Percentiles rank a stretch among this genome's conserved stretches.
These are phyloP conservation scores for Nothophytophthora sp. DNA, from an alignment of 352 stramenopile genomes.

Conservation along the genomic window DNA sequence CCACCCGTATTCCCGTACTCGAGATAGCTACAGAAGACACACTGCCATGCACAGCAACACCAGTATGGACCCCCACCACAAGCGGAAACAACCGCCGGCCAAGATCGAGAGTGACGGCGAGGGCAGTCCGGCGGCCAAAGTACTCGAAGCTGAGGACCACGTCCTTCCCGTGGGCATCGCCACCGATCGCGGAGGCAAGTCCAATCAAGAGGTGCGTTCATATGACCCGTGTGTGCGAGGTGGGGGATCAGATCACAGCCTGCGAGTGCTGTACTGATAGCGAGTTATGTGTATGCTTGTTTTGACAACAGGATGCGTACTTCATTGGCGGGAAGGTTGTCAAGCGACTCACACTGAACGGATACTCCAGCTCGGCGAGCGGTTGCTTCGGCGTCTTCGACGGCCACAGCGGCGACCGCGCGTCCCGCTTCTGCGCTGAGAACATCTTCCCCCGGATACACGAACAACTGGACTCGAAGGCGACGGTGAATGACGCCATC, in stretches of 20 bases:
- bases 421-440: conserved; percentile 78
- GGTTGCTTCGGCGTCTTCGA: conserved; percentile 87
- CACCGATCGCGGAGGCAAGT: conserved; percentile 71
- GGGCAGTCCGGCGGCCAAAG: conserved; percentile 24
- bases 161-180: conserved; percentile 60
- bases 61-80: conserved; percentile 20
- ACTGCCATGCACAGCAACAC: conserved; percentile 12
- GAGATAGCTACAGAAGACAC: neutral
- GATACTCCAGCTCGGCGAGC: conserved; percentile 54
- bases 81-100: conserved; percentile 35
- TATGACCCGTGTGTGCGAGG: neutral
- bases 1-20: too few species aligned
- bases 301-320: conserved; percentile 68
- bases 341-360: conserved; percentile 76
- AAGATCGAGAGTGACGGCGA: conserved; percentile 13
- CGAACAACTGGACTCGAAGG: conserved; percentile 33
- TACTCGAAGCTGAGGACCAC: conserved; percentile 52
- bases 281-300: neutral
- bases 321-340: conserved; percentile 69
- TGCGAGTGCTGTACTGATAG: too few species aligned
- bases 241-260: neutral
- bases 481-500: conserved; percentile 54
- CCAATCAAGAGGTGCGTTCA: conserved; percentile 65
- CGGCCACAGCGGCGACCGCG: conserved; percentile 77
- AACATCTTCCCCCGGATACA: conserved; percentile 70